Evolutionary conservation across 2,329 filamentous ascomycete genomes (phyloP).

Genomic region (Cytospora mali): DNA sequence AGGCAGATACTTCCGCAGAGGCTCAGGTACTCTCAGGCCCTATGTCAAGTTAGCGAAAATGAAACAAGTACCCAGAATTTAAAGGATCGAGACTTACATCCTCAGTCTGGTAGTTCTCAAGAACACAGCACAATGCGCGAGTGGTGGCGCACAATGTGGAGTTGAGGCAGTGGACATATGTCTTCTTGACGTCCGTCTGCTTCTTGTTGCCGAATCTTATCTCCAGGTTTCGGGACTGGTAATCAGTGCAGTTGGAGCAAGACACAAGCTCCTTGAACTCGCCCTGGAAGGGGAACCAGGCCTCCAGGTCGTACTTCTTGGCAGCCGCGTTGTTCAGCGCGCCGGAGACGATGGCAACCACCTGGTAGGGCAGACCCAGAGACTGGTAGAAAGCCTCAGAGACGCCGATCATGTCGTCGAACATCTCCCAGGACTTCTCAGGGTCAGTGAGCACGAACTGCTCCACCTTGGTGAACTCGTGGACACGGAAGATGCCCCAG

Average conservation of each 20-base stretch:
- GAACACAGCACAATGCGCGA: slow-evolving; percentile 86
- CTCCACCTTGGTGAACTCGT: slow-evolving; percentile 73
- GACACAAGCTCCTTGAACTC: slow-evolving; percentile 99
- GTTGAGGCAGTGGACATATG: slow-evolving; percentile 85
- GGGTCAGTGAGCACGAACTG: slow-evolving; percentile 49
- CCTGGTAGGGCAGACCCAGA: slow-evolving; percentile 83
- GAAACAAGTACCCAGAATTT: neutral
- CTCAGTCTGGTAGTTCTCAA: slow-evolving; percentile 96
- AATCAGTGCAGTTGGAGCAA: slow-evolving; percentile 97
- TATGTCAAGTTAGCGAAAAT: slow-evolving; percentile 39
- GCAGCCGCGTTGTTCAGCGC: slow-evolving; percentile 82
- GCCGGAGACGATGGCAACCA: slow-evolving; percentile 94
- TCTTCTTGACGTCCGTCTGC: slow-evolving; percentile 82
- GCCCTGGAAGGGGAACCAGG: slow-evolving; percentile 93
- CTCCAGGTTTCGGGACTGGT: slow-evolving; percentile 91
- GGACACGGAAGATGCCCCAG: slow-evolving; percentile 97
- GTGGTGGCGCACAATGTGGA: slow-evolving; percentile 76
- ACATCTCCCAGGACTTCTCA: slow-evolving; percentile 77
- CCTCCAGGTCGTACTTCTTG: slow-evolving; percentile 96
- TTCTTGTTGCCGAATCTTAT: slow-evolving; percentile 90
- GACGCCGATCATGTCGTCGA: slow-evolving; percentile 87
- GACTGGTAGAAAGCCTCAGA: slow-evolving; percentile 96
- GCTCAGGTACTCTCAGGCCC: slow-evolving; percentile 79
- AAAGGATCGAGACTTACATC: slow-evolving; percentile 56
- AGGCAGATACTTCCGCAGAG: slow-evolving; percentile 85